Evolutionary conservation across 208 protist genomes (phyloP), one percentile per base, ranked within the genome.

Genomic region (Acanthamoeba castellanii): DNA sequence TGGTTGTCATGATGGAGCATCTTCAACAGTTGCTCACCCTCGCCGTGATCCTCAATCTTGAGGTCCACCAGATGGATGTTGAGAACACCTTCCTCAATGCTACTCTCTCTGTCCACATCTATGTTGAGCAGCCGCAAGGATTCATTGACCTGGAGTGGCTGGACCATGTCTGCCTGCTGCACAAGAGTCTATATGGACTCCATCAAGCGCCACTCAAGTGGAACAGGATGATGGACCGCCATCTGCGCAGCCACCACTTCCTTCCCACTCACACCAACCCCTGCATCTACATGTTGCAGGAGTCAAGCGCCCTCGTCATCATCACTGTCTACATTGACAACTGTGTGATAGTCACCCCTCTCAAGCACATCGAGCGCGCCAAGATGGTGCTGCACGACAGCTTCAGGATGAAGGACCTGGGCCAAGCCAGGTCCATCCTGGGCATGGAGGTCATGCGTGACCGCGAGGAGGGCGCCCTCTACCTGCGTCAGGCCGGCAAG

Each of bases 311-410:
- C 50, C 7, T 47, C 42, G 5, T 45, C 1, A 45, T 94, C 90
- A 94, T 94, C 22, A 8, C 68, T 25, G 30, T 94, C 42, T 94
- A 94, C 22, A n/a, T 94, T 0, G 30, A 94, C 42, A 37, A 94
- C n/a, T 61, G 32, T 20, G 5, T 82, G 13, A 82, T 94, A 0
- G 64, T 82, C 16, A 37, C 25, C 0, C 32, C 59, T 25, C n/a
- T 9, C 32, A 18, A 76, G 7, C 30, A 82, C 6, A 18, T 94
- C 25, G 34, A 37, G 5, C 1, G 45, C 16, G 16, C 57, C 90
- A 76, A 94, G 68, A 50, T 45, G 11, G 7, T 84, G 13, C 42
- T 94, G 13, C 14, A 30, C 27, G 0, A 47, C 1, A 1, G 55
- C 6, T 94, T 64, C 32, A 0, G 8, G 1, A 61, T 82, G n/a